A percentile compares a stretch with the other conserved stretches of the same genome.
phyloP scores from a whole-genome alignment of 2,329 filamentous ascomycete species.

The Colletotrichum truncatum region DNA sequence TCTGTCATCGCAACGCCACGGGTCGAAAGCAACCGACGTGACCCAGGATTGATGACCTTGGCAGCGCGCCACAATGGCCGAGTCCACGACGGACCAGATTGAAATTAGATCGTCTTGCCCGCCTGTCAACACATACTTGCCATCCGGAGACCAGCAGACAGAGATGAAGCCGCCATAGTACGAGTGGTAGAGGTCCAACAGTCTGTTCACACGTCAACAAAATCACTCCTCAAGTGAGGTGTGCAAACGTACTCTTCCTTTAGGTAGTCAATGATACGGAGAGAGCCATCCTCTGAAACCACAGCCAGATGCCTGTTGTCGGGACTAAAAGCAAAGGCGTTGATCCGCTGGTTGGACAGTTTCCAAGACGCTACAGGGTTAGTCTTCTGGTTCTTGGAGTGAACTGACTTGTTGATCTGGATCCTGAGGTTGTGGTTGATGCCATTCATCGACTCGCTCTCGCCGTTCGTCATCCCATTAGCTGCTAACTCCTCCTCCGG shows the following conservation, averaged over 20 bases:
- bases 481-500: slow-evolving; percentile 68
- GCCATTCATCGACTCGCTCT: slow-evolving; percentile 40
- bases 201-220: slow-evolving; percentile 53
- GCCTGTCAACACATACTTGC: slow-evolving; percentile 93
- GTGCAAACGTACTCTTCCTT: slow-evolving; percentile 76
- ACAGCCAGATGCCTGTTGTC: slow-evolving; percentile 88
- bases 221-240: not conserved
- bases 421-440: slow-evolving; percentile 59
- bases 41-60: slow-evolving; percentile 98
- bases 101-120: slow-evolving; percentile 96
- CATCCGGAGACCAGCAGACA: slow-evolving; percentile 97
- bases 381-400: slow-evolving; percentile 90
- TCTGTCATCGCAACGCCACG: slow-evolving; percentile 94
- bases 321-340: slow-evolving; percentile 91
- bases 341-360: slow-evolving; percentile 88
- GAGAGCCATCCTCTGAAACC: slow-evolving; percentile 88
- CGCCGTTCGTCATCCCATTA: slow-evolving; percentile 44
- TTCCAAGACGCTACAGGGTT: slow-evolving; percentile 96
- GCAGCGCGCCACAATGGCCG: slow-evolving; percentile 86
- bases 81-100: slow-evolving; percentile 91
- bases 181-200: slow-evolving; percentile 87
- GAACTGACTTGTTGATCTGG: slow-evolving; percentile 87
- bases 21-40: slow-evolving; percentile 91
- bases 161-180: slow-evolving; percentile 95
- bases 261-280: slow-evolving; percentile 91